Evolutionary conservation across 495 filamentous ascomycete genomes (phyloP).

Genomic region (Daldinia childiae): DNA sequence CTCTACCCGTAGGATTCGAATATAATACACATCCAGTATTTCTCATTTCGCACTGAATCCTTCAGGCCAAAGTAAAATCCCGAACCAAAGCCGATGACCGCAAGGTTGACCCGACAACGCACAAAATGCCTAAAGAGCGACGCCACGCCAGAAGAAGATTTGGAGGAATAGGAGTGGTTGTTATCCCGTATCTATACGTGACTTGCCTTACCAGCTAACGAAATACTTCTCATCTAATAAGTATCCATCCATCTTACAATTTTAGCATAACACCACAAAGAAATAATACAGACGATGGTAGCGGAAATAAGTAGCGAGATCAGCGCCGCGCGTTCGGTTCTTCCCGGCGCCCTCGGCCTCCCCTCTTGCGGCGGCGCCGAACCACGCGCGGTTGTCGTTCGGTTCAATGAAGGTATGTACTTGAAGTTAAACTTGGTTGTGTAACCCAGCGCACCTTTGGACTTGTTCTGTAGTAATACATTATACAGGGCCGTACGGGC

Average conservation of each 20-base stretch:
- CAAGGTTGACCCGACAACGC: neutral
- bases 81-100: neutral
- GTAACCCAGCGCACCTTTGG: slow-evolving; percentile 64
- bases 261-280: slow-evolving; percentile 29
- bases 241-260: slow-evolving; percentile 6
- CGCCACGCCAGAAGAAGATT: neutral
- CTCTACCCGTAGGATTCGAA: neutral
- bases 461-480: slow-evolving; percentile 59
- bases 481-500: slow-evolving; percentile 63
- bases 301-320: slow-evolving; percentile 27
- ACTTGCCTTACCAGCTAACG: neutral
- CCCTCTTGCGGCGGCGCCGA: neutral
- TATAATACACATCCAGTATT: neutral
- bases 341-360: slow-evolving; percentile 7
- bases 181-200: neutral
- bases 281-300: slow-evolving; percentile 15
- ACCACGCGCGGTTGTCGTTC: slow-evolving; percentile 37
- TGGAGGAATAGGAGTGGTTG: neutral
- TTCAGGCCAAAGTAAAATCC: neutral
- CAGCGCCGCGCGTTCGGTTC: slow-evolving; percentile 35
- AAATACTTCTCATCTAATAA: too few species aligned
- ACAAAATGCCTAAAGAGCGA: neutral
- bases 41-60: neutral
- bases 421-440: slow-evolving; percentile 71
- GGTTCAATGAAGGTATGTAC: slow-evolving; percentile 63